These are phyloP conservation scores for Ilyonectria sp. DNA, from an alignment of 2,329 filamentous ascomycete genomes.

Conservation along the genomic window DNA sequence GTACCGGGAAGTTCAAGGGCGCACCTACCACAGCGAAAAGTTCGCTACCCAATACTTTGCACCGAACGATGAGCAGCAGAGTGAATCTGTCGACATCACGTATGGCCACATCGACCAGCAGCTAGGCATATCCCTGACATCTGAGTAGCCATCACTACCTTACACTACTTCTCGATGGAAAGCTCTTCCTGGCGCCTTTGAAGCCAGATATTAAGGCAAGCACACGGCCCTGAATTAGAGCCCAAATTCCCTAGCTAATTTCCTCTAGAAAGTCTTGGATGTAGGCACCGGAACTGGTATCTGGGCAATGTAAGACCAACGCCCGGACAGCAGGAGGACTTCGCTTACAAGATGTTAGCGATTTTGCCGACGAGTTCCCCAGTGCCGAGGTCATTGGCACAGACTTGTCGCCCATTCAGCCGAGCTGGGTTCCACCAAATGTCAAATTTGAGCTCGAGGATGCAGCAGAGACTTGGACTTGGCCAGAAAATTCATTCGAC, in stretches of 20 bases:
- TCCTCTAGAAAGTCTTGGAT: not conserved
- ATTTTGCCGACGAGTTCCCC: constrained; percentile 61
- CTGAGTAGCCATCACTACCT: constrained; percentile 25
- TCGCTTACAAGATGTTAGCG: constrained; percentile 56
- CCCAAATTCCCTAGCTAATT: not conserved
- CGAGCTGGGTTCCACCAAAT: constrained; percentile 30
- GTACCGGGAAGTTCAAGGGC: constrained; percentile 26
- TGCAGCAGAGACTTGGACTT: constrained; percentile 17
- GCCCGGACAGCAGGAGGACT: not conserved
- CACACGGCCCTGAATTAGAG: not conserved
- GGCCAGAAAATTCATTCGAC: constrained; percentile 19
- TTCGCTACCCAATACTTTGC: constrained; percentile 26
- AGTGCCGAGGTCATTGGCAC: constrained; percentile 63
- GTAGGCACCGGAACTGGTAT: constrained; percentile 8
- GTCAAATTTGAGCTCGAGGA: constrained; percentile 30
- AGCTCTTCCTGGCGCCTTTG: not conserved
- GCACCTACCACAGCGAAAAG: constrained; percentile 29
- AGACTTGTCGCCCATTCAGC: constrained; percentile 71
- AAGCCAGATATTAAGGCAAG: not conserved
- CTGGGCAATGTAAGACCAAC: not conserved
- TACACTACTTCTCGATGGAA: constrained; percentile 13
- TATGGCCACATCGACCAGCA: not conserved
- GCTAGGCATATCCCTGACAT: not conserved
- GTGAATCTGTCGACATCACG: constrained; percentile 31
- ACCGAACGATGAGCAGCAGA: constrained; percentile 29